Conservation (phyloP, 805 yeast species). For the Schwanniomyces sp. region DNA sequence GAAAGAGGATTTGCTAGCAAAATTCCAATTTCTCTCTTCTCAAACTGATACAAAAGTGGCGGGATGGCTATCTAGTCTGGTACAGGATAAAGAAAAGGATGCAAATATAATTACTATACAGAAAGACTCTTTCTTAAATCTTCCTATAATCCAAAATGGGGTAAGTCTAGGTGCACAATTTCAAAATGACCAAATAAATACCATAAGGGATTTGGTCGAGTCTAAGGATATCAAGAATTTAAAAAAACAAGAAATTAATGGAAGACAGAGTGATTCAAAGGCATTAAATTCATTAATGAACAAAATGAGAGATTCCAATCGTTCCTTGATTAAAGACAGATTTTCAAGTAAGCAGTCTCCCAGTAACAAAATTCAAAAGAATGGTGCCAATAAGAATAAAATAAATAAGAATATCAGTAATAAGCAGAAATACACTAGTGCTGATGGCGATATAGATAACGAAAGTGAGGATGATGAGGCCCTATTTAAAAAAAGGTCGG, state of each 20-base stretch:
- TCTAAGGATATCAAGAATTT: slow-evolving; percentile 3
- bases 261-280: slow-evolving; percentile 18
- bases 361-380: slow-evolving; percentile 1
- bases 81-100: background rate
- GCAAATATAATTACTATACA: slow-evolving; percentile 4
- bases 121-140: slow-evolving; percentile 22
- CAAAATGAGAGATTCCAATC: slow-evolving; percentile 26
- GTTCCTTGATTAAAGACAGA: slow-evolving; percentile 17
- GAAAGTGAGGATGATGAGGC: slow-evolving; percentile 12
- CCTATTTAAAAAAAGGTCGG: slow-evolving; percentile 9
- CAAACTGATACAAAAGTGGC: slow-evolving; percentile 32
- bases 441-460: slow-evolving; percentile 2
- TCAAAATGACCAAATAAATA: slow-evolving; percentile 8
- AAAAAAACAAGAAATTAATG: background rate
- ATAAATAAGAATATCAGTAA: background rate
- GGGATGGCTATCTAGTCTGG: slow-evolving; percentile 35
- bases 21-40: slow-evolving; percentile 44
- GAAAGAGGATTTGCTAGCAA: slow-evolving; percentile 48
- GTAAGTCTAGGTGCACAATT: slow-evolving; percentile 22
- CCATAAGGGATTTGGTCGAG: slow-evolving; percentile 28
- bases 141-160: slow-evolving; percentile 37
- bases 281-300: slow-evolving; percentile 42
- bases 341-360: background rate
- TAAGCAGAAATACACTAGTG: background rate
- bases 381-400: background rate